Evolutionary conservation across 1,139 yeast species (phyloP), one percentile per base, ranked within the genome.

Genomic region (Spathaspora sp.): DNA sequence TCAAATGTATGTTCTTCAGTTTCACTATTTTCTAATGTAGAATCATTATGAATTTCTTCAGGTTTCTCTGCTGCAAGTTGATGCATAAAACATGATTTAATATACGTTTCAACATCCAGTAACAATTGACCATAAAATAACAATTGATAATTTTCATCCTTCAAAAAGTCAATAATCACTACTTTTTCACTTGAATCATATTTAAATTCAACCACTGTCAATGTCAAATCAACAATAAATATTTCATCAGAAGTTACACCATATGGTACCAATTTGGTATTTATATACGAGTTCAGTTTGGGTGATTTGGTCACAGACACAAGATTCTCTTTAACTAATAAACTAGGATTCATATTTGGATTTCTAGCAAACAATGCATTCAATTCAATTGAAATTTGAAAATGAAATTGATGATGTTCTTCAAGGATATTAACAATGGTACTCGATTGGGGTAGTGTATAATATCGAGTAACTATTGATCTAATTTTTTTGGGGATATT

Each of bases 341-440:
- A 68, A 7, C 70, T 59, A 11, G 76, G 68, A 41, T 57, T 60
- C 37, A 72, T 49, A 25, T 53, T 47, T n/a, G 52, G 49, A 48
- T 67, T 67, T 43, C 78, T 58, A 23, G 60, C 54, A 36, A 72
- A 52, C 10, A 74, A 54, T 11, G 71, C 56, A 49, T 73, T 72
- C 41, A 74, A 57, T 49, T 72, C 75, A 13, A 73, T 62, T 41
- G 68, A 68, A 11, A 74, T 50, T 20, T 61, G 61, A 48, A 73
- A 59, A 24, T 49, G 57, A 16, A 34, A 17, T 7, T 7, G n/a
- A 2, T 34, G 23, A 17, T 34, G 25, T 8, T 24, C 31, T 20
- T 39, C 38, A 15, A n/a, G 33, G 2, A 16, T 15, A 13, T 29
- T 8, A 3, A 4, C 10, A 4, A 17, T 11, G 3, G 5, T 7